Evolutionary conservation across 2,329 filamentous ascomycete genomes (phyloP), one percentile per base, ranked within the genome.

Genomic region (Fusarium sp.): DNA sequence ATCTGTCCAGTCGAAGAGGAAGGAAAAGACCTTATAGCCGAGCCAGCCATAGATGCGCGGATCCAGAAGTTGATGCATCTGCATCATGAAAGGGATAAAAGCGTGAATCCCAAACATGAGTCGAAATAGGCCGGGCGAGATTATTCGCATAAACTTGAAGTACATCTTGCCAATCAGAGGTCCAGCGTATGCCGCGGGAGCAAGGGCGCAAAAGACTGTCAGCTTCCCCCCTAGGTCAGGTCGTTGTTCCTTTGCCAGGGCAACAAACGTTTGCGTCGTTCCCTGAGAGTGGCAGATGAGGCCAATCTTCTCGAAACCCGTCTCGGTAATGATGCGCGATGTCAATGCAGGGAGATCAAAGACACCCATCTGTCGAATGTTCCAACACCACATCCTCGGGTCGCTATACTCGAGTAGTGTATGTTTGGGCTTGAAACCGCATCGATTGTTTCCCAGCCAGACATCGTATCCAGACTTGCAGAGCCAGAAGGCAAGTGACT

Each of bases 331-430:
- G 1, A 98, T 94, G 7, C 94, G 91, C 0, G 93, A 94, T 2
- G 93, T 89, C 37, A 98, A 87, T 0, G 95, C 95, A 0, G 95
- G 89, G 4, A 98, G 87, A 80, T 98, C 96, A 79, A 97, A 90
- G 1, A 95, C 92, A 5, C 95, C 96, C 93, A 98, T 97, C 79
- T 98, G 94, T 0, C 94, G 90, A 64, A 98, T 97, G 75, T 97
- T 97, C 96, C 96, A 98, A 45, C 92, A 91, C 96, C 96, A 98
- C 94, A 98, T 97, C 34, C 95, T 90, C 2, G 96, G 95, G 79
- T 98, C 96, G 4, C 85, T 85, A 74, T 93, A 91, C 3, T 89
- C 83, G 42, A 98, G 88, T 24, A 92, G 83, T 3, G 87, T 89
- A 79, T 98, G 96, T 73, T 91, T 89, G 0, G 96, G 95, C 0